A percentile compares a stretch with the other conserved stretches of the same genome.
Conservation (phyloP, 1,284 basidiomycete genomes). For the Earliella scabrosa region DNA sequence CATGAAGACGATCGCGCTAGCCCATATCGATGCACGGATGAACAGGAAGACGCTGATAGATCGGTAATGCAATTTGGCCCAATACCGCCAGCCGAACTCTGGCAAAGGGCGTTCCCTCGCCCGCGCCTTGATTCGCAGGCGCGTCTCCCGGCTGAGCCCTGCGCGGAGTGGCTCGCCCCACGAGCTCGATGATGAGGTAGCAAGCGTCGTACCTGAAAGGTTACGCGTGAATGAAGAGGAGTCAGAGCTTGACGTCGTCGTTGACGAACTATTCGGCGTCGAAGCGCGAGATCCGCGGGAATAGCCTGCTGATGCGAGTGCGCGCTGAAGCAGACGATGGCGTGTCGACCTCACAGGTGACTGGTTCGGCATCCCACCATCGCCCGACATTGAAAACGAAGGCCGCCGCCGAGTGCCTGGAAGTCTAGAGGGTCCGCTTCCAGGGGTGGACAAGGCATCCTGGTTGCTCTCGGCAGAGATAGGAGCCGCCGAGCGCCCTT, state of each 20-base stretch:
- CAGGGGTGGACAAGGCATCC: not conserved
- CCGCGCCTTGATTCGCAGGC: conserved; percentile 33
- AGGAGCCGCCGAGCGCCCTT: not conserved
- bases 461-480: not conserved
- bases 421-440: not conserved
- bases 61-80: conserved; percentile 26
- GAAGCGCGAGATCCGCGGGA: not conserved
- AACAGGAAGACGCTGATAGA: conserved; percentile 26
- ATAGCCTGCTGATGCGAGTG: not conserved
- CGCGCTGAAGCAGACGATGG: not conserved
- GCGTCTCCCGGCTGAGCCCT: conserved; percentile 34
- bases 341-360: conserved; percentile 2
- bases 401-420: not conserved
- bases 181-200: conserved; percentile 20
- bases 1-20: conserved; percentile 35
- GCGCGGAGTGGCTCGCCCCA: conserved; percentile 34
- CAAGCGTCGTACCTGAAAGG: conserved; percentile 28
- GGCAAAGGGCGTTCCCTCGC: conserved; percentile 33
- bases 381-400: not conserved
- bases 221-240: conserved; percentile 19
- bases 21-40: conserved; percentile 33
- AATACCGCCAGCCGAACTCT: conserved; percentile 33
- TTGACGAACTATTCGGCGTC: conserved; percentile 11
- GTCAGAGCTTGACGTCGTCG: conserved; percentile 20
- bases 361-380: not conserved